Percentiles rank a stretch among this genome's conserved stretches.
These are phyloP conservation scores for Pharnaceum exiguum DNA, from an alignment of 148 eudicot species.

Conservation along the genomic window DNA sequence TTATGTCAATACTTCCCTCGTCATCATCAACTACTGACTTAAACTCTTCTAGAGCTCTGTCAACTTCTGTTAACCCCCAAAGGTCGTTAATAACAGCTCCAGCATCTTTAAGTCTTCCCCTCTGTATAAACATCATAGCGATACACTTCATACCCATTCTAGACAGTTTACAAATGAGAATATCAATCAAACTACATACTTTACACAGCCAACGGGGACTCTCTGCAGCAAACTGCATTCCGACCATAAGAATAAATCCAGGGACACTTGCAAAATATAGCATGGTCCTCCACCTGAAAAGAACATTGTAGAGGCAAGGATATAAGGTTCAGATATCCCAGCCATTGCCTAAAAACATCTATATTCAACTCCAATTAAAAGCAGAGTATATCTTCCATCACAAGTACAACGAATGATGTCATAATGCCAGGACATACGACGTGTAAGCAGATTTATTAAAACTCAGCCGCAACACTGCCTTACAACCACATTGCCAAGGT, in stretches of 20 bases:
- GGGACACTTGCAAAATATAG: conserved; percentile 68
- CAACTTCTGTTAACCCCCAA: conserved; percentile 70
- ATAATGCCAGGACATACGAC: not conserved
- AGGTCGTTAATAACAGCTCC: conserved; percentile 40
- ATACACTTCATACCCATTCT: not conserved
- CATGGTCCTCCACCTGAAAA: conserved; percentile 76
- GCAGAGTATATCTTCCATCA: not conserved
- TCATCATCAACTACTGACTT: conserved; percentile 42
- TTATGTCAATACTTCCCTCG: conserved; percentile 44
- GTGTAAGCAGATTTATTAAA: too few relatives aligned
- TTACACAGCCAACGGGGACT: conserved; percentile 88
- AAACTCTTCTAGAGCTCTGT: conserved; percentile 64
- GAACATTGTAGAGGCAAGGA: not conserved
- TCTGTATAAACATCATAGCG: conserved; percentile 25
- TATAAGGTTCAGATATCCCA: not conserved
- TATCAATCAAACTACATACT: conserved; percentile 29
- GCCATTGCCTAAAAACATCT: not conserved
- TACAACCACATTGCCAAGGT: too few relatives aligned
- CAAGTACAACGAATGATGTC: not conserved
- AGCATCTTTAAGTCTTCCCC: conserved; percentile 63
- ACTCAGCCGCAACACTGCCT: too few relatives aligned
- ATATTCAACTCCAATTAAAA: not conserved
- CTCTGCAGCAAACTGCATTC: conserved; percentile 79
- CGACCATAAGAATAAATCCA: conserved; percentile 54
- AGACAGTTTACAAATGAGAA: not conserved